Percentiles rank a stretch among this genome's conserved stretches.
Evolutionary conservation across 1,139 yeast genomes (phyloP).

Genomic region (Nakaseomyces kungkrabaensis): DNA sequence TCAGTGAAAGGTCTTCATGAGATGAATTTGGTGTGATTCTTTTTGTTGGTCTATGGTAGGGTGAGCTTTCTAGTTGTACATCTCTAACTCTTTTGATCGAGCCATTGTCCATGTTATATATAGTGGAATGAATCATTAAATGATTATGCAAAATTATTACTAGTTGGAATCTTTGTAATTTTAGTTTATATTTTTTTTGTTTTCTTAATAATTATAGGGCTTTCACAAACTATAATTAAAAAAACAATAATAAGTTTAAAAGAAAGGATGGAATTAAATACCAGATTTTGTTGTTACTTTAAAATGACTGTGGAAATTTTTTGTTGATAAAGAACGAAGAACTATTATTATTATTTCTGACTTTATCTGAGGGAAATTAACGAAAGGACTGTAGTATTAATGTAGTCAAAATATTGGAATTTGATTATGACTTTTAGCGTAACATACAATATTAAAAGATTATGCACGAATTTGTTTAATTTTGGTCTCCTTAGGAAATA

Average conservation of each 20-base stretch:
- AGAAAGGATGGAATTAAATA: conserved; percentile 1
- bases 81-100: conserved; percentile 25
- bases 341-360: too few species aligned
- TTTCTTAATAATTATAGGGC: too few species aligned
- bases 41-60: conserved; percentile 7
- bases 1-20: not conserved
- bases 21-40: conserved; percentile 8
- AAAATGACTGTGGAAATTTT: too few species aligned
- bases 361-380: not conserved
- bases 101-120: conserved; percentile 7
- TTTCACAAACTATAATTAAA: not conserved
- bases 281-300: not conserved
- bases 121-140: conserved; percentile 40
- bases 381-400: not conserved
- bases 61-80: conserved; percentile 7
- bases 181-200: not conserved
- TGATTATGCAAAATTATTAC: not conserved
- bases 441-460: too few species aligned
- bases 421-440: not conserved
- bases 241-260: not conserved
- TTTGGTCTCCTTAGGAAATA: too few species aligned
- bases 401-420: too few species aligned
- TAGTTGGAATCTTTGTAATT: not conserved
- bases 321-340: too few species aligned
- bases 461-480: too few species aligned